A percentile compares a stretch with the other conserved stretches of the same genome.
Conservation (phyloP, 192 early-diverging fungal species). For the Coemansia sp. region DNA sequence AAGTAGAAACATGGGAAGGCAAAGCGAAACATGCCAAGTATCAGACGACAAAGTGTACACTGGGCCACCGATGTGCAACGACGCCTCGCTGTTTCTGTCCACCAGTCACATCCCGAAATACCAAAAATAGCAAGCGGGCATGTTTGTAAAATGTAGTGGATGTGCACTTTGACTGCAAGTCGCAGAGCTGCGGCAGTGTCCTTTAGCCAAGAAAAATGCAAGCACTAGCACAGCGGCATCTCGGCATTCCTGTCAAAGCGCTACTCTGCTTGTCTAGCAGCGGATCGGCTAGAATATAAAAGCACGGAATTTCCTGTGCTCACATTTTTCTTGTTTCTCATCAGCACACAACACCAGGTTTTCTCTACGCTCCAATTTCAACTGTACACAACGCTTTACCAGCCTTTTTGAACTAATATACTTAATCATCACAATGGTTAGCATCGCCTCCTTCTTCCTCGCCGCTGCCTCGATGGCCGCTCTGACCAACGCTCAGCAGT, state of each 20-base stretch:
- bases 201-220: not conserved
- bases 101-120: not conserved
- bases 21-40: not conserved
- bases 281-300: constrained; percentile 15
- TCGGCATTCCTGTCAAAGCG: not conserved
- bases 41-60: not conserved
- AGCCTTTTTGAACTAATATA: not conserved
- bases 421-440: constrained; percentile 24
- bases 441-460: constrained; percentile 28
- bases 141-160: not conserved
- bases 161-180: not conserved
- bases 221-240: not conserved
- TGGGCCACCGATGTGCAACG: constrained; percentile 1
- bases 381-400: not conserved
- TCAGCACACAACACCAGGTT: constrained; percentile 3
- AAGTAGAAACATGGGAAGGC: not conserved
- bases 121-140: constrained; percentile 16
- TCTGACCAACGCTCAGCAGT: constrained; percentile 32
- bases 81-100: constrained; percentile 4
- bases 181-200: not conserved
- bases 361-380: not conserved
- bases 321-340: constrained; percentile 8
- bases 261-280: not conserved
- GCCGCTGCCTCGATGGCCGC: constrained; percentile 23
- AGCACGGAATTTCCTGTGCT: not conserved